Conservation (phyloP, 345 rosid genomes). For the Salix exigua region DNA sequence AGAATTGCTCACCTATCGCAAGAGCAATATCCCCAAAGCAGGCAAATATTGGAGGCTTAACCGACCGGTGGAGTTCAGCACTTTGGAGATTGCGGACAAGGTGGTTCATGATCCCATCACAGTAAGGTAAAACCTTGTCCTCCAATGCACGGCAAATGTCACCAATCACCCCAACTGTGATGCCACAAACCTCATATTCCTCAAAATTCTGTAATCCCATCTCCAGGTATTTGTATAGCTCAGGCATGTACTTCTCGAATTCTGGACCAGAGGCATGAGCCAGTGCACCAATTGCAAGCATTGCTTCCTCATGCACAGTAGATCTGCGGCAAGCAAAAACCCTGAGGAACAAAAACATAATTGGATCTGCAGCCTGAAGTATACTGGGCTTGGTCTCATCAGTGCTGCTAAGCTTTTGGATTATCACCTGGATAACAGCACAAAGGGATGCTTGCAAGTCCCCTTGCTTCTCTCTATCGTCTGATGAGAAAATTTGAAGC, state of each 20-base stretch:
- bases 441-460: slow-evolving; percentile 88
- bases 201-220: slow-evolving; percentile 88
- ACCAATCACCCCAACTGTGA: slow-evolving; percentile 86
- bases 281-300: slow-evolving; percentile 96
- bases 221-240: slow-evolving; percentile 72
- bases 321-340: slow-evolving; percentile 89
- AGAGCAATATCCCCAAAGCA: slow-evolving; percentile 92
- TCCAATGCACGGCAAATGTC: slow-evolving; percentile 90
- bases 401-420: slow-evolving; percentile 69
- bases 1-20: slow-evolving; percentile 74
- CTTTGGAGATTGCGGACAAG: slow-evolving; percentile 71
- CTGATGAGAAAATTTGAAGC: slow-evolving; percentile 62
- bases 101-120: slow-evolving; percentile 81
- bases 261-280: slow-evolving; percentile 86
- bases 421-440: slow-evolving; percentile 89
- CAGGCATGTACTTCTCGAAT: slow-evolving; percentile 73
- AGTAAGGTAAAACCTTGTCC: slow-evolving; percentile 63
- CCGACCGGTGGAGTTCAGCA: slow-evolving; percentile 76
- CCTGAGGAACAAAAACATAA: slow-evolving; percentile 75
- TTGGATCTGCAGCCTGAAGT: slow-evolving; percentile 69
- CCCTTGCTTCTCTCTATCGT: slow-evolving; percentile 88
- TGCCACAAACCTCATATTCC: slow-evolving; percentile 90
- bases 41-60: slow-evolving; percentile 91
- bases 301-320: slow-evolving; percentile 96
- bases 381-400: slow-evolving; percentile 62